Evolutionary conservation across 371 early-diverging fungal species (phyloP), one percentile per base, ranked within the genome.

Genomic region (Racocetra persica): DNA sequence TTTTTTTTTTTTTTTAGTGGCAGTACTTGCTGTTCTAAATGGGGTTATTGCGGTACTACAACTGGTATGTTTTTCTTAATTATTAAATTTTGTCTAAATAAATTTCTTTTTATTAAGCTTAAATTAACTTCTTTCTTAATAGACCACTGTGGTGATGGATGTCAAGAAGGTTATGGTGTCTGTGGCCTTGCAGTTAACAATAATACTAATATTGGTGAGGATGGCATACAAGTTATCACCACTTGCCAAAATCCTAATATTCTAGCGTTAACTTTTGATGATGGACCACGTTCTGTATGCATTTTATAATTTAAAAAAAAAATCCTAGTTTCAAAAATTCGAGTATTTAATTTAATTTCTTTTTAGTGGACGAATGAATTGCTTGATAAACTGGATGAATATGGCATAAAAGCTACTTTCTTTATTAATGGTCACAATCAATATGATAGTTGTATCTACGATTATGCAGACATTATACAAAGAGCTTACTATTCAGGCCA

Each of bases 381-480:
- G 0, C 81, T 94, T 10, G 87, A 89, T 51, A 77, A 84, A 16
- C 82, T 94, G 36, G 85, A 86, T 38, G 55, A 77, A 6, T 51
- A 84, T 22, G 63, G 85, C 28, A 82, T 88, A 70, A 91, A 88
- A 72, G 93, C 88, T 1, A 94, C 94, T 0, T 94, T 93, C 82
- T 94, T 92, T 82, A 83, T 93, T 20, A 89, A 91, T 83, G 94
- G 93, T 10, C 32, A 66, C 28, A 28, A 18, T 18, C n/a, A 5
- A 3, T 11, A 6, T 20, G 16, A 2, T 0, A 11, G 16, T 49
- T 75, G 74, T 32, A 75, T 75, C 38, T 80, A 75, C 52, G 63
- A 80, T 41, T 24, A 18, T 24, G 73, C 76, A 8, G n/a, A 36
- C 18, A 59, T 60, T 16, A 18, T 74, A 26, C 60, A 62, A 57